Evolutionary conservation across 1,284 basidiomycete genomes (phyloP), one percentile per base, ranked within the genome.

Genomic region (Leccinum proliferum): DNA sequence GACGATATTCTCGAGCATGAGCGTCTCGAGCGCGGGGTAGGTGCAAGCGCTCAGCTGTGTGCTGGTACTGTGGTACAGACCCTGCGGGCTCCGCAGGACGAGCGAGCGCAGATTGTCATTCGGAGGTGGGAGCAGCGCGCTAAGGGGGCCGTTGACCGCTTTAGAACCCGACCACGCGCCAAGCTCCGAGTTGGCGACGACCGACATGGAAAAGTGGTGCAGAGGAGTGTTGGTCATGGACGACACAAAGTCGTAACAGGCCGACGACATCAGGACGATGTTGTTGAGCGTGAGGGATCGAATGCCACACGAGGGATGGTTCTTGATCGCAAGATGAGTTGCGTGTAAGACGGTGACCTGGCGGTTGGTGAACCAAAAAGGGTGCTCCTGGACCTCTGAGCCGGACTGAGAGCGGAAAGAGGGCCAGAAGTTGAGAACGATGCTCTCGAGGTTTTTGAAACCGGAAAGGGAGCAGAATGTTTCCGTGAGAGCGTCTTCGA

Each of bases 351-450:
- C 62, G 1, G 64, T 43, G 35, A 70, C 35, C 59, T 73, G 72
- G 43, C 74, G 73, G 57, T 65, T 67, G 48, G 73, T 64, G 55
- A 75, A 73, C 72, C 74, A 73, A 50, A 66, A 73, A 5, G 72
- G 74, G 15, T 72, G 67, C 10, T 73, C 74, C 15, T 61, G 68
- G 11, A 72, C 46, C 43, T 76, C 72, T 9, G 37, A 18, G 2
- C 69, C 72, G 9, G n/a, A 39, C 15, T 70, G 65, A 7, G 73
- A 70, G 25, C 58, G 58, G 60, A 75, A 76, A 0, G 72, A 73
- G 5, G 72, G 72, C 72, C 72, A 73, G 50, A 73, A 73, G 59
- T 69, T 74, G 59, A 75, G 68, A 10, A 60, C 57, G 18, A 73
- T 59, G 3, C 61, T 62, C 50, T 66, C 61, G 4, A 73, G 68